A percentile compares a stretch with the other conserved stretches of the same genome.
phyloP scores from a whole-genome alignment of 371 early-diverging fungal species.

The Lichtheimia ornata region DNA sequence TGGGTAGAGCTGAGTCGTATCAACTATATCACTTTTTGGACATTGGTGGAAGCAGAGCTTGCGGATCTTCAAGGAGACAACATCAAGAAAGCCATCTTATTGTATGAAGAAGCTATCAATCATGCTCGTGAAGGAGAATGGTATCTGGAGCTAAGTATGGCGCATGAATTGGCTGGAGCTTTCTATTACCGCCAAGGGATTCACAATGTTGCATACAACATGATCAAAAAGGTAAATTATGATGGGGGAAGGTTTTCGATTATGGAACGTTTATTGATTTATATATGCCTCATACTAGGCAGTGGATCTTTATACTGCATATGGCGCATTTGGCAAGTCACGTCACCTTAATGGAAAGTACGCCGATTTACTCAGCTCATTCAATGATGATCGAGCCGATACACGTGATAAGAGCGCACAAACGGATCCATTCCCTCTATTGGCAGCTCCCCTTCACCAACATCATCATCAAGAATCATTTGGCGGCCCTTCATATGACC shows the following conservation, averaged over 20 bases:
- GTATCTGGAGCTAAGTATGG: constrained; percentile 32
- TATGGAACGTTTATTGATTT: not conserved
- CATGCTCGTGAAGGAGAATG: constrained; percentile 34
- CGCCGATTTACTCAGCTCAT: constrained; percentile 19
- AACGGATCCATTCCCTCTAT: constrained; percentile 40
- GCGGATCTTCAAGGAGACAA: constrained; percentile 7
- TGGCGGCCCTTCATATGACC: constrained; percentile 29
- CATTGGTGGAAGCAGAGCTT: constrained; percentile 17
- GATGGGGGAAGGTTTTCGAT: not conserved
- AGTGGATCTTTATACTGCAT: constrained; percentile 24
- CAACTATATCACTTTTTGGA: constrained; percentile 39
- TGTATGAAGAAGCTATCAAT: constrained; percentile 46
- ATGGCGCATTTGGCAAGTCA: constrained; percentile 44
- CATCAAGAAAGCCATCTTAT: constrained; percentile 14
- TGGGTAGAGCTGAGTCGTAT: constrained; percentile 30
- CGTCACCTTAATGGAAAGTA: constrained; percentile 32
- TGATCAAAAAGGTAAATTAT: constrained; percentile 31
- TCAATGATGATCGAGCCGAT: constrained; percentile 36
- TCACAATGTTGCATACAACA: constrained; percentile 36
- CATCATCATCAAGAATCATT: constrained; percentile 3
- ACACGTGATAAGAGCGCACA: constrained; percentile 36
- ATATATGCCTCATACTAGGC: constrained; percentile 13
- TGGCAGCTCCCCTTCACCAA: constrained; percentile 32
- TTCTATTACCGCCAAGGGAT: constrained; percentile 38
- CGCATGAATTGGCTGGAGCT: constrained; percentile 40